phyloP scores from a whole-genome alignment of 164 flowering plant genomes.

The Stephania japonica region DNA sequence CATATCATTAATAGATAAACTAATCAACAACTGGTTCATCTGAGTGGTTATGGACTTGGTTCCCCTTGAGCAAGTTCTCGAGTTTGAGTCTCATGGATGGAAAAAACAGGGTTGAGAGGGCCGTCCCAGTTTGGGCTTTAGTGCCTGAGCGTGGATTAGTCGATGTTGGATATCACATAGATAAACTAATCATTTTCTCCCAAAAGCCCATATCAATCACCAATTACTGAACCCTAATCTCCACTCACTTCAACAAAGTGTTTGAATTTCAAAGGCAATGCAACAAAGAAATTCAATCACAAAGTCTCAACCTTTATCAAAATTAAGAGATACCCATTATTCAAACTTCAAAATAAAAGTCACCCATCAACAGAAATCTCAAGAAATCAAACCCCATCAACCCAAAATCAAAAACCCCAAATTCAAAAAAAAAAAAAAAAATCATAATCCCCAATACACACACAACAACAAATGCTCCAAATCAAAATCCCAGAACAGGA shows the following conservation, averaged over 20 bases:
- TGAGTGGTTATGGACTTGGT: too few relatives aligned
- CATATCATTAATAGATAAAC: neutral
- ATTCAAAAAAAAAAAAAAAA: too few relatives aligned
- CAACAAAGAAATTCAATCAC: neutral
- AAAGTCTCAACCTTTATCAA: neutral
- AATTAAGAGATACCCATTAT: neutral
- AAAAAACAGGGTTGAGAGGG: too few relatives aligned
- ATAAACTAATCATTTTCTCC: too few relatives aligned
- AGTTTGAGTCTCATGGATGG: too few relatives aligned
- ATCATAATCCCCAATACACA: too few relatives aligned
- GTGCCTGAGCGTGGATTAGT: too few relatives aligned
- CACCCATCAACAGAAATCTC: neutral
- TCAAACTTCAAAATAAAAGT: neutral
- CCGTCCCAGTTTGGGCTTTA: too few relatives aligned
- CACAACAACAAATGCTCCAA: neutral
- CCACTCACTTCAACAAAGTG: neutral
- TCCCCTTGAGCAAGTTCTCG: too few relatives aligned
- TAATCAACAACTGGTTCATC: neutral
- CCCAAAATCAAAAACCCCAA: neutral
- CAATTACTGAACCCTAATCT: neutral
- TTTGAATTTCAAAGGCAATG: neutral
- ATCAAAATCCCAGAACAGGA: slow-evolving; percentile 1
- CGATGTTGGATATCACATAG: too few relatives aligned
- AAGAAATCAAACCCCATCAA: neutral
- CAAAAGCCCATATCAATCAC: neutral